Percentiles rank a stretch among this genome's conserved stretches.
These are phyloP conservation scores for Leptomonas seymouri DNA, from an alignment of 208 protist genomes.

Conservation along the genomic window DNA sequence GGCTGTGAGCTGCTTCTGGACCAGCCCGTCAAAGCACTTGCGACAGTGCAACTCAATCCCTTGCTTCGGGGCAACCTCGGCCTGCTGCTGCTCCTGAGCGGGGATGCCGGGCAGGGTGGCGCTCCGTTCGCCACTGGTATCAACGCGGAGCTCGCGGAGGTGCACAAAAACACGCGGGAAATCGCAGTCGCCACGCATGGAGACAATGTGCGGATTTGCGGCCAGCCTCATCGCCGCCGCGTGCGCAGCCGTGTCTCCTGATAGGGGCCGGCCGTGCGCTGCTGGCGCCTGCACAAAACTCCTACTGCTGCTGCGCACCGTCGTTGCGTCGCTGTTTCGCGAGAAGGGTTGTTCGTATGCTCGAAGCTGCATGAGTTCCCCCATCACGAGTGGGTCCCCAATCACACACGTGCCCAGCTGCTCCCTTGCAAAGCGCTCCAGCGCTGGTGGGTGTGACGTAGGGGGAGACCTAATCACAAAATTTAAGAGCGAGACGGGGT, in stretches of 20 bases:
- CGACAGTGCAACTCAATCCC: constrained; percentile 74
- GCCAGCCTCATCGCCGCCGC: constrained; percentile 27
- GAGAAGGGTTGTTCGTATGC: neutral
- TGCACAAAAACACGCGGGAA: constrained; percentile 89
- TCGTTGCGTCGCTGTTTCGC: too few species aligned
- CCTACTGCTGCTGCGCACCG: neutral
- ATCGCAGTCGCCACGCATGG: constrained; percentile 81
- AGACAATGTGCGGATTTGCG: constrained; percentile 26
- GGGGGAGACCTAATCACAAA: constrained; percentile 65
- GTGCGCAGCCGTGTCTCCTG: constrained; percentile 16
- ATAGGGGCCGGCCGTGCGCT: neutral
- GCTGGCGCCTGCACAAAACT: neutral
- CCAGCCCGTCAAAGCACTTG: constrained; percentile 77
- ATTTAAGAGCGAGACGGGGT: constrained; percentile 77
- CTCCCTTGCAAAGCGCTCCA: constrained; percentile 61
- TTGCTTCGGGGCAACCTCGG: constrained; percentile 8
- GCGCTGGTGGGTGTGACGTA: constrained; percentile 47
- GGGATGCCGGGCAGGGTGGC: neutral
- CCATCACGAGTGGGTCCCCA: constrained; percentile 68
- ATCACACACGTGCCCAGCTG: constrained; percentile 67
- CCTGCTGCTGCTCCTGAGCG: constrained; percentile 7
- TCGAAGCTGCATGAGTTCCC: constrained; percentile 29
- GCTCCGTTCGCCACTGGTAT: constrained; percentile 18
- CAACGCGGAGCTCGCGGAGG: constrained; percentile 60
- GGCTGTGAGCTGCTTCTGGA: constrained; percentile 47